Evolutionary conservation across 1,139 yeast species (phyloP), one percentile per base, ranked within the genome.

Genomic region (Diutina neorugosa): DNA sequence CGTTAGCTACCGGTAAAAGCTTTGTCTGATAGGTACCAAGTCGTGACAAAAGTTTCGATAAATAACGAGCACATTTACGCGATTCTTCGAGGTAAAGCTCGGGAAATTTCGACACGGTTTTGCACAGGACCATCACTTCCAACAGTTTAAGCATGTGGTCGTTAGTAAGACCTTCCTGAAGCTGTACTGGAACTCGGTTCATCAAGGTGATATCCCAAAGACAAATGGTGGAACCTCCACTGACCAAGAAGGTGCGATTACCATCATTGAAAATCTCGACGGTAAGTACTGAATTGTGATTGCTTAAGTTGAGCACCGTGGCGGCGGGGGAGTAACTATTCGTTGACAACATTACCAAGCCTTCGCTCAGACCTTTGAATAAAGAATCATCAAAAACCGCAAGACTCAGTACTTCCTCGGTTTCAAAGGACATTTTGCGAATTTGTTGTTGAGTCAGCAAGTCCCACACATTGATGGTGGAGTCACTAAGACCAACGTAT

Each of bases 381-480:
- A 82, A 67, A 58, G 77, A 76, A 57, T 77, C 80, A 12, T 69
- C 69, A 56, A 69, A 67, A 12, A 83, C 77, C 0, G 85, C 80
- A 41, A 71, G 59, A 53, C 73, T 66, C 16, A 70, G 62, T 3
- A 70, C 70, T 52, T 69, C 74, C 53, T 69, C 70, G 25, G 53
- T 55, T n/a, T 27, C 52, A 31, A 84, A 74, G 51, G 74, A 73
- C 61, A 80, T 71, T 0, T 84, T 74, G 52, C 86, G 73, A 40
- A 89, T 76, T 56, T 85, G 71, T 64, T 90, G 96, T 52, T 76
- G 76, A 0, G 96, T 89, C 53, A 83, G 80, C 53, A 90, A 70
- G 61, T 91, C 97, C 93, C 96, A 88, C 9, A 87, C 82, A 56
- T 83, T 84, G 16, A 90, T 77, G 34, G 74, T 71, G 12, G 96